A percentile compares a stretch with the other conserved stretches of the same genome.
phyloP scores from a whole-genome alignment of 331 rosid genomes.

The Acacia pycnantha region DNA sequence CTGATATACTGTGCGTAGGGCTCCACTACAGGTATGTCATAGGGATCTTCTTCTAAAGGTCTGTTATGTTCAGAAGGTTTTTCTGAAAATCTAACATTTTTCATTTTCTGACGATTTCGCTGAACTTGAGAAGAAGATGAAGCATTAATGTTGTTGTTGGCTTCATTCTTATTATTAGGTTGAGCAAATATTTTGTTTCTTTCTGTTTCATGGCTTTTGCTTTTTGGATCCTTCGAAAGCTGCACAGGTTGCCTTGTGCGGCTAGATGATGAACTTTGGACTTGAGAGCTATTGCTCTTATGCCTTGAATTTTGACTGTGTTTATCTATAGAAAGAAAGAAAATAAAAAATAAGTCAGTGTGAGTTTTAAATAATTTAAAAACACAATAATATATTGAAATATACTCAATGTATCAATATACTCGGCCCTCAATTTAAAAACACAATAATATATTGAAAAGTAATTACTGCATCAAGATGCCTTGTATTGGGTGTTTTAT shows the following conservation, averaged over 20 bases:
- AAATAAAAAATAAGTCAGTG: background rate
- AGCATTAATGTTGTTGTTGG: background rate
- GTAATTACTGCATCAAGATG: no score
- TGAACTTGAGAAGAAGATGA: background rate
- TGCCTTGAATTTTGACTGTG: background rate
- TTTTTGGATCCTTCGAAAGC: background rate
- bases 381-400: no score
- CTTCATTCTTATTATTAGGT: background rate
- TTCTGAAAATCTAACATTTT: background rate
- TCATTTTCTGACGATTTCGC: background rate
- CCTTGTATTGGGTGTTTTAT: no score
- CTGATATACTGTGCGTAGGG: background rate
- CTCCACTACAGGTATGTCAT: background rate
- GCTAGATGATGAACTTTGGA: background rate
- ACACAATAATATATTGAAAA: no score
- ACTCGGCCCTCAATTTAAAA: no score
- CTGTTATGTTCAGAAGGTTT: background rate
- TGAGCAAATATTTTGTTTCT: background rate
- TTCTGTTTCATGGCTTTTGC: background rate
- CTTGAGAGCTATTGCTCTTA: background rate
- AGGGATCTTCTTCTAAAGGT: background rate
- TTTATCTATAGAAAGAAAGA: constrained; percentile 9
- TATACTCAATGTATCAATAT: background rate
- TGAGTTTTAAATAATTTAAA: no score
- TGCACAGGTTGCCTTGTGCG: background rate